Percentiles rank a stretch among this genome's conserved stretches.
Evolutionary conservation across 257 asterid genomes (phyloP).

Genomic region (Prunella vulgaris): DNA sequence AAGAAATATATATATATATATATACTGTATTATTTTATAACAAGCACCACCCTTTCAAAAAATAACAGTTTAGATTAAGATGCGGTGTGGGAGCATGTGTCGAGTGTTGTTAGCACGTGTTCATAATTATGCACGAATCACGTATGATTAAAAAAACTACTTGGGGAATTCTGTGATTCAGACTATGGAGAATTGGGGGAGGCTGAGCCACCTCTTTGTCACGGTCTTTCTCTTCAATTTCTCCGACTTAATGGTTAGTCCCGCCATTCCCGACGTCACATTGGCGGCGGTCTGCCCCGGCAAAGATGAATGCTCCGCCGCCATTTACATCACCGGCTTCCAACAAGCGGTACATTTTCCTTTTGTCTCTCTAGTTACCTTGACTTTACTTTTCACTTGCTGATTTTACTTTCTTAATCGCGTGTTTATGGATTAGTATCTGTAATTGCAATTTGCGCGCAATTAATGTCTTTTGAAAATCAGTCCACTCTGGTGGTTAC

Average conservation of each 20-base stretch:
- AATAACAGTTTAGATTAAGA: no score
- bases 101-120: no score
- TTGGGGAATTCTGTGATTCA: no score
- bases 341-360: conserved; percentile 58
- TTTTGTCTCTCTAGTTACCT: background rate
- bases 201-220: conserved; percentile 47
- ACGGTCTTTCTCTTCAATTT: conserved; percentile 46
- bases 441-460: no score
- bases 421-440: background rate
- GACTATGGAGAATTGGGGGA: conserved; percentile 46
- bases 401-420: background rate
- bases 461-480: background rate
- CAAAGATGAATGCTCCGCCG: conserved; percentile 46
- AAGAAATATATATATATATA: no score
- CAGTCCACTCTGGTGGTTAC: background rate
- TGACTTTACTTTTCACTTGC: no score
- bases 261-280: conserved; percentile 56
- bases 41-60: no score
- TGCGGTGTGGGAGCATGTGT: no score
- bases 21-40: no score
- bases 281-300: conserved; percentile 52
- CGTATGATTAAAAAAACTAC: no score
- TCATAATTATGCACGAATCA: no score
- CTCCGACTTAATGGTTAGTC: conserved; percentile 32
- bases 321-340: conserved; percentile 56